phyloP scores from a whole-genome alignment of 1,284 basidiomycete genomes.

The Leccinum fuscescens region DNA sequence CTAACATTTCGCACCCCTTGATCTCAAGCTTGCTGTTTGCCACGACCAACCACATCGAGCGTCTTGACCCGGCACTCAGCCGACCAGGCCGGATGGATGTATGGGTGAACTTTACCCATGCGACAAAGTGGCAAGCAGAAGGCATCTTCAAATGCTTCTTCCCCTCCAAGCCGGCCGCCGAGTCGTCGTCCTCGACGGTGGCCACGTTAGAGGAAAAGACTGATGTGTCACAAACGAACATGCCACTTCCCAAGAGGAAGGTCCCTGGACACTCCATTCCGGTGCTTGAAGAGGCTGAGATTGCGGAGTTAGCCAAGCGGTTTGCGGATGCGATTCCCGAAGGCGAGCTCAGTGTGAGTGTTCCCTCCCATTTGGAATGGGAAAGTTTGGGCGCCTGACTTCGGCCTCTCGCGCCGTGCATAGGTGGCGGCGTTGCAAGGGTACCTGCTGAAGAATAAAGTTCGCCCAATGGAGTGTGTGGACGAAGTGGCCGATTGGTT shows the following conservation, averaged over 20 bases:
- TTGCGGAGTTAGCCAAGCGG: slow-evolving; percentile 69
- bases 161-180: slow-evolving; percentile 51
- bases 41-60: slow-evolving; percentile 84
- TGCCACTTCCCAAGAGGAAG: slow-evolving; percentile 69
- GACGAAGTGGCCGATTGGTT: slow-evolving; percentile 72
- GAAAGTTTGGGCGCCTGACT: slow-evolving; percentile 4
- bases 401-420: background rate
- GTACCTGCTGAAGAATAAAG: slow-evolving; percentile 81
- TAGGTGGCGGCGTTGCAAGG: slow-evolving; percentile 84
- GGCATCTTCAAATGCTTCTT: slow-evolving; percentile 92
- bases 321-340: slow-evolving; percentile 78
- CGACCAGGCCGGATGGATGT: slow-evolving; percentile 85
- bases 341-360: slow-evolving; percentile 74
- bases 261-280: slow-evolving; percentile 56
- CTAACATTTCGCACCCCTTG: slow-evolving; percentile 16
- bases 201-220: slow-evolving; percentile 29
- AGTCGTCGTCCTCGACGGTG: slow-evolving; percentile 17
- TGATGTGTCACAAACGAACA: slow-evolving; percentile 61
- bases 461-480: slow-evolving; percentile 75
- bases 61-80: slow-evolving; percentile 75
- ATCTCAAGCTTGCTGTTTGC: slow-evolving; percentile 67
- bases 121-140: slow-evolving; percentile 84
- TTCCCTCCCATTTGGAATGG: slow-evolving; percentile 1
- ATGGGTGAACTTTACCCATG: slow-evolving; percentile 85
- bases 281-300: slow-evolving; percentile 68